phyloP scores from a whole-genome alignment of 169 alveolate species.

The Plasmodium vinckei region DNA sequence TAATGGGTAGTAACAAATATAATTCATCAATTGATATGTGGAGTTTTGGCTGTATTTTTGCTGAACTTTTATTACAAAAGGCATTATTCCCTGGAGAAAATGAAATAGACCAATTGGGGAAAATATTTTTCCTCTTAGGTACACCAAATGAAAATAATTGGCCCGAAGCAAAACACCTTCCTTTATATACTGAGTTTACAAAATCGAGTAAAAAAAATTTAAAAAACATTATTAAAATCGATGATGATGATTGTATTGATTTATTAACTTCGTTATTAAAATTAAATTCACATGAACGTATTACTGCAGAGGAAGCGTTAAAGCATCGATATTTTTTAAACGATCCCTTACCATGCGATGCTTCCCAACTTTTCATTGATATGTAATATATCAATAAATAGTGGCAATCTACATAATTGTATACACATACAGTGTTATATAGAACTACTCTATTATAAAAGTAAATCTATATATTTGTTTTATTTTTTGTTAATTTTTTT shows the following conservation, averaged over 20 bases:
- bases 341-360: constrained; percentile 82
- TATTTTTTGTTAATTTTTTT: too few relatives aligned
- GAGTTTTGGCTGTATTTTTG: constrained; percentile 95
- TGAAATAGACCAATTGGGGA: constrained; percentile 89
- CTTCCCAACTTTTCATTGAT: constrained; percentile 71
- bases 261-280: constrained; percentile 79
- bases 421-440: too few relatives aligned
- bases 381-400: not conserved
- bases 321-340: constrained; percentile 86
- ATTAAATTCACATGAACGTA: constrained; percentile 87
- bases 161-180: constrained; percentile 91
- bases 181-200: constrained; percentile 81
- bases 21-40: constrained; percentile 94
- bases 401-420: too few relatives aligned
- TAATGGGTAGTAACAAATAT: constrained; percentile 92
- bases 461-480: too few relatives aligned
- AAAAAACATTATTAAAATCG: constrained; percentile 62
- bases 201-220: constrained; percentile 77
- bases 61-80: constrained; percentile 90
- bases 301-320: constrained; percentile 87
- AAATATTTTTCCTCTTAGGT: constrained; percentile 87
- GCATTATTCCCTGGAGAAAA: constrained; percentile 93
- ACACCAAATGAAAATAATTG: constrained; percentile 90
- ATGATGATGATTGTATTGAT: constrained; percentile 75
- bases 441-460: too few relatives aligned